A percentile compares a stretch with the other conserved stretches of the same genome.
Evolutionary conservation across 2,329 filamentous ascomycete genomes (phyloP).

Genomic region (Exophiala dermatitidis): DNA sequence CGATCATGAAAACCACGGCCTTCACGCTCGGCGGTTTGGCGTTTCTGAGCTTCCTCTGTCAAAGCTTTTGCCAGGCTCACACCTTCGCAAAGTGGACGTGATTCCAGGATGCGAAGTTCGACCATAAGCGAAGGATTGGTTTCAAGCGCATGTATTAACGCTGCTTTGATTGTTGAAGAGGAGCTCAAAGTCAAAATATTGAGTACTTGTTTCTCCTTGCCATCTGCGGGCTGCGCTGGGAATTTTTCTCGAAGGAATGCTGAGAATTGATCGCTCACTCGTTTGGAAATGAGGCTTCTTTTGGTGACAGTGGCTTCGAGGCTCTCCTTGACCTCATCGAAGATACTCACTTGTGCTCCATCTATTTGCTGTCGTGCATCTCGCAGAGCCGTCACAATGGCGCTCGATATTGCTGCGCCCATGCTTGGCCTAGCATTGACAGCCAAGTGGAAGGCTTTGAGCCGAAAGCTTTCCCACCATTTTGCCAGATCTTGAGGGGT

Average conservation of each 20-base stretch:
- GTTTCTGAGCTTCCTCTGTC: constrained; percentile 28
- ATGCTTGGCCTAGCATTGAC: constrained; percentile 62
- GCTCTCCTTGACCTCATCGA: constrained; percentile 18
- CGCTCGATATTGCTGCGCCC: constrained; percentile 52
- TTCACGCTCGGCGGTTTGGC: constrained; percentile 22
- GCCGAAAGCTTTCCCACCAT: constrained; percentile 45
- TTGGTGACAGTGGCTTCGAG: constrained; percentile 27
- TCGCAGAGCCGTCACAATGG: constrained; percentile 43
- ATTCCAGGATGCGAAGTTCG: constrained; percentile 55
- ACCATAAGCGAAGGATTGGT: constrained; percentile 34
- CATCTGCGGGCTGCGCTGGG: not conserved
- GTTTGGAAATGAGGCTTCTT: constrained; percentile 22
- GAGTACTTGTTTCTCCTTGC: constrained; percentile 27
- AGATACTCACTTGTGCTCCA: constrained; percentile 2
- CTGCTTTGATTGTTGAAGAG: constrained; percentile 52
- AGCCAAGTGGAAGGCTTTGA: constrained; percentile 52
- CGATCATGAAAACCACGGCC: constrained; percentile 43
- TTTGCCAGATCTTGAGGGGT: constrained; percentile 46
- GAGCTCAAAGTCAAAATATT: constrained; percentile 55
- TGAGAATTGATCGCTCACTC: constrained; percentile 20
- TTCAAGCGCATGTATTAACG: constrained; percentile 36
- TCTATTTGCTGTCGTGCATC: constrained; percentile 30
- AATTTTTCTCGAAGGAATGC: constrained; percentile 9
- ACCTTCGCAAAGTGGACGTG: constrained; percentile 60
- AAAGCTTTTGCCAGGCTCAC: constrained; percentile 48